Evolutionary conservation across 2,329 filamentous ascomycete species (phyloP), one percentile per base, ranked within the genome.

Genomic region (Coniochaeta prunicola): DNA sequence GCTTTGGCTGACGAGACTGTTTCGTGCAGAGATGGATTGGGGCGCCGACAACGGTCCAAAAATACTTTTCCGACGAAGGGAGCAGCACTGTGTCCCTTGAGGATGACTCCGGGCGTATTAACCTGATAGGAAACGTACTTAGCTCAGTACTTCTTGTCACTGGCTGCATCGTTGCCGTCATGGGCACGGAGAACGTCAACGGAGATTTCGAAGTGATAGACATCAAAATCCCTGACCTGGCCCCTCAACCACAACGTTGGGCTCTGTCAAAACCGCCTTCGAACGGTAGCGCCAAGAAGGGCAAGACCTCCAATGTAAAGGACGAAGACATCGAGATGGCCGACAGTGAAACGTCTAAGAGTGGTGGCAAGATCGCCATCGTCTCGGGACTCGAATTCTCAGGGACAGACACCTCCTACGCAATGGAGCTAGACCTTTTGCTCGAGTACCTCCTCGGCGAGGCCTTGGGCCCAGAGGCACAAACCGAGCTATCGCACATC

Each of bases 191-290:
- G 71, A 97, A 96, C 67, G 80, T 85, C 57, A 88, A 93, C 73
- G 94, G 94, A 63, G 91, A 96, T 65, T 92, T 99, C 61, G 92
- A 97, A 66, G 89, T 96, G 7, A 81, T 97, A 42, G 93, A 96
- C 72, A 80, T 96, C 64, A 91, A 92, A 68, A 87, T 96, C 48
- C 90, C 94, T 7, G 92, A 97, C 69, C 76, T 99, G 4, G 83
- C 93, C 17, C 85, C 86, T 0, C 94, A 99, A 68, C 88, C 90
- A 13, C 80, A 84, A 56, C 85, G 93, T 31, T 96, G 92, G 91
- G 80, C 88, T 57, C 77, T 88, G 30, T 82, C 87, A 8, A 24
- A 55, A 13, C 81, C 87, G 63, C 73, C 67, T 56, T 70, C 65
- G 33, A 63, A 65, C 34, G 73, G 72, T 26, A 69, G 66, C 57